Base-by-base conservation (phyloP, 345 rosid species). In the Firmiana major region DNA sequence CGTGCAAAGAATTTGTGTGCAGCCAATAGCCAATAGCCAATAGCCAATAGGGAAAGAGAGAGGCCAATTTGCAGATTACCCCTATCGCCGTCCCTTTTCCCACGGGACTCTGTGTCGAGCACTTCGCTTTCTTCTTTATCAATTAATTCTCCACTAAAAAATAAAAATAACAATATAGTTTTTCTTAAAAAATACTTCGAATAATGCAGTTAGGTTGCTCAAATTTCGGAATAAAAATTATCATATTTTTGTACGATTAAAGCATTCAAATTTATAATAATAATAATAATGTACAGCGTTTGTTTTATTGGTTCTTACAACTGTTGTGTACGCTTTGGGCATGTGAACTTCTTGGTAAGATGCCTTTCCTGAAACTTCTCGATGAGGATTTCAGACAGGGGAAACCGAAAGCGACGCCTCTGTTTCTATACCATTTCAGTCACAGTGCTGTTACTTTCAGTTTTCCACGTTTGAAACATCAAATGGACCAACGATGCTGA, bases 71-170 rank as follows among this genome's bases (percentile, higher is more conserved):
- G 64, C 43, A n/a, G 7, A 21, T 43, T n/a, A 3, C 55, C 54
- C 54, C 74, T 48, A 16, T 16, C 36, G 53, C 76, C 67, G 66
- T 62, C 75, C 75, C 69, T 31, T 66, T 81, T 58, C 34, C 77
- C 71, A 15, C 72, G 10, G 46, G 49, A 59, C 65, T 19, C 49
- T 73, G 66, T 67, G 76, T 34, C 17, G 1, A 1, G 49, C 84
- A 67, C 54, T 53, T 21, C 34, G 4, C n/a, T 9, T 13, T 15
- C 16, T 34, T 63, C 36, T 58, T 6, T 43, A 57, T 10, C 13
- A 22, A 9, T 21, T n/a, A 17, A 0, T 19, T 19, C 58, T 53
- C 22, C 22, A 17, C 9, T 1, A 53, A 38, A 38, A 3, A 38
- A 38, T 38, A 3, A 38, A 38, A 38, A 38, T n/a, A n/a, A n/a